phyloP scores from a whole-genome alignment of 2,329 filamentous ascomycete genomes.

The Alternaria sp. region DNA sequence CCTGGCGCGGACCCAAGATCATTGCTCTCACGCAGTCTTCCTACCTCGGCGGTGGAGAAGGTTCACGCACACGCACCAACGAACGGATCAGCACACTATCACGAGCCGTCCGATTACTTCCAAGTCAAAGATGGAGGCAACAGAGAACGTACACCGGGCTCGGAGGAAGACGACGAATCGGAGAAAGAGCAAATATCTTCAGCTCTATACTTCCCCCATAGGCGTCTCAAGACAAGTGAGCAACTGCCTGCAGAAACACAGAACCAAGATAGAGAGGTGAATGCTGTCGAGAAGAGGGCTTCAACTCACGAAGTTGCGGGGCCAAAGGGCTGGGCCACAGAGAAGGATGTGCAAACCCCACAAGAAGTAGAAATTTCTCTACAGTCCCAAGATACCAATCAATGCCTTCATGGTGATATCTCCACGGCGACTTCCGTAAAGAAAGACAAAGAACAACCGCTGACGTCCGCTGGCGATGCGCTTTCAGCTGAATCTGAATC shows the following conservation, averaged over 20 bases:
- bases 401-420: constrained; percentile 68
- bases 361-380: constrained; percentile 71
- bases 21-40: constrained; percentile 63
- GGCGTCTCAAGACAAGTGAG: constrained; percentile 60
- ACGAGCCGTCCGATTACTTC: constrained; percentile 43
- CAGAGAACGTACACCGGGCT: constrained; percentile 38
- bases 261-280: constrained; percentile 37
- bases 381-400: constrained; percentile 67
- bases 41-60: constrained; percentile 47
- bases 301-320: constrained; percentile 40
- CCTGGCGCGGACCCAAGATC: constrained; percentile 57
- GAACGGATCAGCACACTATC: constrained; percentile 25
- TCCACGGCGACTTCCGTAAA: constrained; percentile 52
- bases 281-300: constrained; percentile 36
- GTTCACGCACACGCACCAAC: constrained; percentile 35
- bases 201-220: constrained; percentile 82
- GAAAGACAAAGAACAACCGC: constrained; percentile 53
- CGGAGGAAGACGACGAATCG: constrained; percentile 66
- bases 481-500: constrained; percentile 53
- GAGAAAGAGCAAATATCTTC: constrained; percentile 89
- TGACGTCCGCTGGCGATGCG: constrained; percentile 37
- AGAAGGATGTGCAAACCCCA: constrained; percentile 45
- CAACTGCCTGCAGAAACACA: constrained; percentile 38
- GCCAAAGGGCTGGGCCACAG: constrained; percentile 39
- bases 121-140: constrained; percentile 29